Evolutionary conservation across 192 early-diverging fungal species (phyloP), one percentile per base, ranked within the genome.

Genomic region (Coemansia asiatica): DNA sequence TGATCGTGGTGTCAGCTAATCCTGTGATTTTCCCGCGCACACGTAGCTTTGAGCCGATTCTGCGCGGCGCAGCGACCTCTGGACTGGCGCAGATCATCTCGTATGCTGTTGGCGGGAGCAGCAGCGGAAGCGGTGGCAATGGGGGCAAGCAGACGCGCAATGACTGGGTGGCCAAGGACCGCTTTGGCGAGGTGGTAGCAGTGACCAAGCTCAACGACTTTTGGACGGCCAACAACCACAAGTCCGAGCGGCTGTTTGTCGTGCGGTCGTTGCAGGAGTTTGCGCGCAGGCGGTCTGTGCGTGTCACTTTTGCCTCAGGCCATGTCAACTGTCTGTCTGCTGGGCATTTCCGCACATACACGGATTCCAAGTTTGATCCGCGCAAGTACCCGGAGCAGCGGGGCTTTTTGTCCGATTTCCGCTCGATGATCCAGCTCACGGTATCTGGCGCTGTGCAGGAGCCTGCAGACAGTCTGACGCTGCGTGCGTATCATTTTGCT

Each of bases 351-450:
- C 81, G 86, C 31, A 78, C 84, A 10, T 76, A 70, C 62, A 70
- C 63, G n/a, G 71, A 75, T 44, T 44, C 56, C 60, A 67, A 70
- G 59, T 70, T 64, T 31, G 79, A 82, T 40, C 66, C 73, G 56
- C 73, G 74, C 13, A 50, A 44, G 62, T 71, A 71, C 46, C 78
- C 78, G 0, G 81, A 85, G 69, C 84, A 75, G 56, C 72, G 78
- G n/a, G 78, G 78, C 0, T 80, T 80, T 56, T 64, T 67, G 48
- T 69, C 71, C 44, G 92, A 94, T 61, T 90, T 82, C 64, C 82
- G 87, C 22, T 83, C 86, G 44, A 94, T 94, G 92, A 85, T 87
- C 47, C 91, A 94, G 80, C 75, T 94, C 26, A 84, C 91, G 1
- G 90, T 91, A 9, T 87, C 85, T 35, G 92, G 90, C 10, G 85